Conservation (phyloP, 352 stramenopile genomes). For the Phytophthora idaei region DNA sequence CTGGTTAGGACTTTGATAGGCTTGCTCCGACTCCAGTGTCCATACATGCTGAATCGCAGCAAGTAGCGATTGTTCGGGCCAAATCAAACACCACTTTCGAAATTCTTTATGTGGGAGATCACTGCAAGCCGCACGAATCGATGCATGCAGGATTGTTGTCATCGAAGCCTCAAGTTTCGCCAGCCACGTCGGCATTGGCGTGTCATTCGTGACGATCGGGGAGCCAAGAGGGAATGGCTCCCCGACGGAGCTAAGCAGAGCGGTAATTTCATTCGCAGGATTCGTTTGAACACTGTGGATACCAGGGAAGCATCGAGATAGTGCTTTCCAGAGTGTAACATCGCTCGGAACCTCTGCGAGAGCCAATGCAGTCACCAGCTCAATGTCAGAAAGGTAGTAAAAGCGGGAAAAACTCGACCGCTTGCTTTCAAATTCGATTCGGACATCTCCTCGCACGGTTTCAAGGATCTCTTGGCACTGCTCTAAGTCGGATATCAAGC, state of each 20-base stretch:
- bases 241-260: slow-evolving; percentile 51
- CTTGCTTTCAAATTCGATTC: slow-evolving; percentile 54
- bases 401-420: slow-evolving; percentile 66
- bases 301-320: slow-evolving; percentile 68
- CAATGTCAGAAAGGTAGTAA: slow-evolving; percentile 69
- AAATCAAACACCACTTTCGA: slow-evolving; percentile 81
- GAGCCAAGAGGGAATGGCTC: slow-evolving; percentile 66
- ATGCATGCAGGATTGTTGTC: slow-evolving; percentile 72
- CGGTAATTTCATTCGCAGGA: slow-evolving; percentile 54
- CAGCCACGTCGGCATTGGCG: slow-evolving; percentile 54
- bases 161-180: slow-evolving; percentile 66
- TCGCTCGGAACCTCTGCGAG: slow-evolving; percentile 22
- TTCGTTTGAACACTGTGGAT: slow-evolving; percentile 57
- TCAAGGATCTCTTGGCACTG: slow-evolving; percentile 55
- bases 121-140: slow-evolving; percentile 58
- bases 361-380: slow-evolving; percentile 56
- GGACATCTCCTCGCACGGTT: slow-evolving; percentile 44
- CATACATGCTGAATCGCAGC: slow-evolving; percentile 58
- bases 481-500: slow-evolving; percentile 43
- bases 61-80: slow-evolving; percentile 77
- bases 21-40: slow-evolving; percentile 64
- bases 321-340: slow-evolving; percentile 42
- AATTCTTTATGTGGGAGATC: slow-evolving; percentile 82
- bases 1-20: slow-evolving; percentile 30
- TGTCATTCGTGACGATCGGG: slow-evolving; percentile 50